Evolutionary conservation across 208 protist species (phyloP), one percentile per base, ranked within the genome.

Genomic region (Porcisia hertigi): DNA sequence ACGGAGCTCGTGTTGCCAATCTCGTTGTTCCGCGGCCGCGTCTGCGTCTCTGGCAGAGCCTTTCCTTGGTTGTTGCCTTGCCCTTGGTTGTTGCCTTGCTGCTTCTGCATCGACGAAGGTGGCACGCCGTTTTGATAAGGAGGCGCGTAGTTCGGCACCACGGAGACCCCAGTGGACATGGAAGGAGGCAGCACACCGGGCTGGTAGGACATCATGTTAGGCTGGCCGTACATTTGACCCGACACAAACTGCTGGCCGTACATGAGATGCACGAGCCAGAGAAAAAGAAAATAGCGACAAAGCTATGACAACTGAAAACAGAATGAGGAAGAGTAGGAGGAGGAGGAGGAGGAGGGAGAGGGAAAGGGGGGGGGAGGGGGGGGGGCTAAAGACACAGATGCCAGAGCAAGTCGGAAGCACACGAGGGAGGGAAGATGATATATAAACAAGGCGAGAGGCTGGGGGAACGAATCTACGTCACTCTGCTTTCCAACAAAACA

Each of bases 1-100:
- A 98, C 94, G 55, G 83, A 70, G 81, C 93, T 97, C 7, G 88
- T 82, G 36, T 93, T 82, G 34, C 94, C 94, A 65, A 98, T 92
- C 47, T 98, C 94, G 75, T 97, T 96, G 82, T 95, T 96, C 43
- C 91, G 90, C 34, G 72, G 75, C 59, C 71, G 71, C 55, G 72
- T 64, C 73, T 79, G 80, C 69, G 65, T 77, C 71, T 78, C 71
- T 39, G 75, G 60, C 39, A 71, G 55, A 34, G 63, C n/a, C 58
- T 67, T 69, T 55, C 39, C 69, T 52, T 84, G 78, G 6, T 49
- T 65, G 14, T 67, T 60, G 34, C 58, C 69, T 4, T 76, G 75
- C 65, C 75, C 69, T 55, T 53, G 74, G 70, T 65, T 64, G 53
- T 64, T 59, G n/a, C 65, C 55, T 39, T 75, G 75, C 69, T 81